Evolutionary conservation across 768 basidiomycete species (phyloP).

Genomic region (Tephrocybe sp.): DNA sequence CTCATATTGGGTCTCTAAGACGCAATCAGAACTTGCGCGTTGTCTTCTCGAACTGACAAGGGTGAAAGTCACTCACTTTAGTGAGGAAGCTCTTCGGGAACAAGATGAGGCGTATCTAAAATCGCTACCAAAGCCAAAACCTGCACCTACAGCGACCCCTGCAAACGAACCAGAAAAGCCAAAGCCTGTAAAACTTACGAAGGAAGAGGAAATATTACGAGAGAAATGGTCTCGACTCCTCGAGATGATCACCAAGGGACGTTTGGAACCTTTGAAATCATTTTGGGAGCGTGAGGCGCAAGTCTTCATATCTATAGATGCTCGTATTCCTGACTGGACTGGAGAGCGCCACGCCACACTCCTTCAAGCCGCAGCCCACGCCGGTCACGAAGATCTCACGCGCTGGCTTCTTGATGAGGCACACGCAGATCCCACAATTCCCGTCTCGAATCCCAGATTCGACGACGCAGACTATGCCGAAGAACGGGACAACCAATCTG

Average conservation of each 20-base stretch:
- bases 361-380: slow-evolving; percentile 71
- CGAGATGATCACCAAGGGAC: slow-evolving; percentile 90
- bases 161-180: slow-evolving; percentile 42
- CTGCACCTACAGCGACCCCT: slow-evolving; percentile 31
- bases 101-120: slow-evolving; percentile 90
- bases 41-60: slow-evolving; percentile 84
- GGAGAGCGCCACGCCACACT: slow-evolving; percentile 61
- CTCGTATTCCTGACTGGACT: slow-evolving; percentile 67
- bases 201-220: slow-evolving; percentile 75
- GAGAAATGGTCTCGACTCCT: slow-evolving; percentile 82
- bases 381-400: slow-evolving; percentile 73
- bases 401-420: slow-evolving; percentile 77
- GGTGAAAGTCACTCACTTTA: slow-evolving; percentile 82
- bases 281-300: slow-evolving; percentile 79
- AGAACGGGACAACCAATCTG: slow-evolving; percentile 27
- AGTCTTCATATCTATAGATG: slow-evolving; percentile 58
- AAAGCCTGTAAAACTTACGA: slow-evolving; percentile 59
- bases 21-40: slow-evolving; percentile 83
- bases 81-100: slow-evolving; percentile 76
- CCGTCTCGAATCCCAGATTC: slow-evolving; percentile 38
- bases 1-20: slow-evolving; percentile 49
- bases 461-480: slow-evolving; percentile 33
- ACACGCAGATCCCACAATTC: slow-evolving; percentile 77
- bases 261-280: slow-evolving; percentile 72
- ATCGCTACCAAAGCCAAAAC: slow-evolving; percentile 81